These are phyloP conservation scores for Phytophthora constricta DNA, from an alignment of 352 stramenopile genomes.

Conservation along the genomic window DNA sequence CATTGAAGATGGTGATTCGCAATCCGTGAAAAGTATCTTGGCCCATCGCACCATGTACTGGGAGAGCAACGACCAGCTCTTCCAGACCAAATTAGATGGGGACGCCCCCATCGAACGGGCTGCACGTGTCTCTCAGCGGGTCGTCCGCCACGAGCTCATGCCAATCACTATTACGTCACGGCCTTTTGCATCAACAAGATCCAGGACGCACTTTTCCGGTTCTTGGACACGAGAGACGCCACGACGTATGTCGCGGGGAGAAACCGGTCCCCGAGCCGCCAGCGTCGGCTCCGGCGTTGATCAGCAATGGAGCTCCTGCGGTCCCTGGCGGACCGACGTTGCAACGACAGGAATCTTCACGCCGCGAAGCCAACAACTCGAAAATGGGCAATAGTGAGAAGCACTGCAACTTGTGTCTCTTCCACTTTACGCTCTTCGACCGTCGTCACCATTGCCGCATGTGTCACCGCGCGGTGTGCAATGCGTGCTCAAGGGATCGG, in stretches of 20 bases:
- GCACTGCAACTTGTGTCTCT: constrained; percentile 90
- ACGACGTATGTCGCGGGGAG: constrained; percentile 82
- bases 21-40: constrained; percentile 88
- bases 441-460: constrained; percentile 90
- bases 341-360: constrained; percentile 59
- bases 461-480: constrained; percentile 89
- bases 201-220: constrained; percentile 85
- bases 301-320: constrained; percentile 23
- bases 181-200: constrained; percentile 91
- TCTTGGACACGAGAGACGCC: constrained; percentile 79
- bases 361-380: constrained; percentile 61
- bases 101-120: constrained; percentile 84
- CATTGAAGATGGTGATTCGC: constrained; percentile 86
- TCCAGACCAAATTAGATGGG: constrained; percentile 80
- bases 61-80: constrained; percentile 82
- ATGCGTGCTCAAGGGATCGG: constrained; percentile 84
- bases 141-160: constrained; percentile 64
- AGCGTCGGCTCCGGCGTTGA: constrained; percentile 49
- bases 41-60: constrained; percentile 91
- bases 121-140: constrained; percentile 85
- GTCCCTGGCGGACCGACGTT: constrained; percentile 35
- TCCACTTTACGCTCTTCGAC: constrained; percentile 92
- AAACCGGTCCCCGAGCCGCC: constrained; percentile 71
- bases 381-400: constrained; percentile 83
- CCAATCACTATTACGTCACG: constrained; percentile 91